Conservation (phyloP, 352 stramenopile species). For the Blastocystis sp. region DNA sequence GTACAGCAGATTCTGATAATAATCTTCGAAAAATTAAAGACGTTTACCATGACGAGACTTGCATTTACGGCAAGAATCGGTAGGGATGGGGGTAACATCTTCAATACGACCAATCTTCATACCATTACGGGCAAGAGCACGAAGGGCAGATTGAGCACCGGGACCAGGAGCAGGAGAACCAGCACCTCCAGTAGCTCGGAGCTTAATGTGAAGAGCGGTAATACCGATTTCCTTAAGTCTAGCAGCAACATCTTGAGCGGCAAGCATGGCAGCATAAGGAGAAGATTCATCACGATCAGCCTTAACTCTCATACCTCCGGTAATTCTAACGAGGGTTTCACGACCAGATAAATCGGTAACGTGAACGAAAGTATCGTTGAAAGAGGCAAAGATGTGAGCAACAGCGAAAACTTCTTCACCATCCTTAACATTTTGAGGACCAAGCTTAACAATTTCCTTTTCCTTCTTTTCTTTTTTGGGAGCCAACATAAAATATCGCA, state of each 20-base stretch:
- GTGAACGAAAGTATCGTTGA: constrained; percentile 99
- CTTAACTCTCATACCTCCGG: constrained; percentile 99
- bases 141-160: constrained; percentile 86
- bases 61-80: constrained; percentile 92
- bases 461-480: constrained; percentile 49
- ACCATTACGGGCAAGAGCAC: constrained; percentile 89
- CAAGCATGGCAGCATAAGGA: constrained; percentile 98
- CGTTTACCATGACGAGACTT: constrained; percentile 91
- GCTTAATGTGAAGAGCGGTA: constrained; percentile 98
- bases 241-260: constrained; percentile 88
- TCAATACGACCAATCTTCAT: constrained; percentile 99
- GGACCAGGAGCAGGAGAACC: constrained; percentile 89
- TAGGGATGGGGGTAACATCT: constrained; percentile 97
- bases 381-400: constrained; percentile 96
- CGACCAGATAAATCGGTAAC: constrained; percentile 95
- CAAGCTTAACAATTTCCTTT: constrained; percentile 70
- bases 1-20: too few species aligned
- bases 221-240: constrained; percentile 88
- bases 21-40: too few species aligned
- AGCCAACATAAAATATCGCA: too few species aligned
- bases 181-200: constrained; percentile 93
- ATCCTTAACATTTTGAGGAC: constrained; percentile 69
- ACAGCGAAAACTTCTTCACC: constrained; percentile 96
- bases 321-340: constrained; percentile 96
- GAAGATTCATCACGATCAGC: constrained; percentile 96